A percentile compares a stretch with the other conserved stretches of the same genome.
phyloP scores from a whole-genome alignment of 441 rosid genomes.

The Bocquillonia castaneifolia region DNA sequence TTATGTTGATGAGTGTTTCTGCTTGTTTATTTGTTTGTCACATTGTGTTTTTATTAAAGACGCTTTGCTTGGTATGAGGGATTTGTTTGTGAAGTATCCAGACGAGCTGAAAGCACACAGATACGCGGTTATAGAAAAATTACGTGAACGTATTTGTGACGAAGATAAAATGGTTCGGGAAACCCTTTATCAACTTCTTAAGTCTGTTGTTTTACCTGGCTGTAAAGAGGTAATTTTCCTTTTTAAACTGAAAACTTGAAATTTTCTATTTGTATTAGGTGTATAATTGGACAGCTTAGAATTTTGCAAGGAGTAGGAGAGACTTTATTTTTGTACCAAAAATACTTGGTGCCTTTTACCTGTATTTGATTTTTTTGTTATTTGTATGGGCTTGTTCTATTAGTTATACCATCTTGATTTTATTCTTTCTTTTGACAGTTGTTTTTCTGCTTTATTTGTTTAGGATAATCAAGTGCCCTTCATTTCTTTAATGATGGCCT shows the following conservation, averaged over 20 bases:
- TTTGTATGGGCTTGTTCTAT: neutral
- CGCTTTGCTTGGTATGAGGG: constrained; percentile 66
- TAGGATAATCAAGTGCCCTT: constrained; percentile 78
- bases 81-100: constrained; percentile 60
- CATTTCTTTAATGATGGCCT: constrained; percentile 68
- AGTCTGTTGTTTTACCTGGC: constrained; percentile 56
- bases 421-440: constrained; percentile 24
- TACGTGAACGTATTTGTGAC: constrained; percentile 67
- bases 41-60: constrained; percentile 39
- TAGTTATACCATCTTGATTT: constrained; percentile 8
- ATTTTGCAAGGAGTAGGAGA: neutral
- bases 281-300: neutral
- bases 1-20: constrained; percentile 6
- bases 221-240: constrained; percentile 60
- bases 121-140: constrained; percentile 52
- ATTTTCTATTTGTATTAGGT: constrained; percentile 3
- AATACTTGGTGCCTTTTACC: neutral
- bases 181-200: constrained; percentile 50
- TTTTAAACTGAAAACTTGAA: constrained; percentile 7
- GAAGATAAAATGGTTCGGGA: constrained; percentile 62
- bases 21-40: neutral
- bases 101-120: constrained; percentile 55
- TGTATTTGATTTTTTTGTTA: neutral
- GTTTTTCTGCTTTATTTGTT: constrained; percentile 26
- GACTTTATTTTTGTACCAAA: neutral